Percentiles rank a stretch among this genome's conserved stretches.
Conservation (phyloP, 2,329 filamentous ascomycete species). For the Rugonectria rugulosa region DNA sequence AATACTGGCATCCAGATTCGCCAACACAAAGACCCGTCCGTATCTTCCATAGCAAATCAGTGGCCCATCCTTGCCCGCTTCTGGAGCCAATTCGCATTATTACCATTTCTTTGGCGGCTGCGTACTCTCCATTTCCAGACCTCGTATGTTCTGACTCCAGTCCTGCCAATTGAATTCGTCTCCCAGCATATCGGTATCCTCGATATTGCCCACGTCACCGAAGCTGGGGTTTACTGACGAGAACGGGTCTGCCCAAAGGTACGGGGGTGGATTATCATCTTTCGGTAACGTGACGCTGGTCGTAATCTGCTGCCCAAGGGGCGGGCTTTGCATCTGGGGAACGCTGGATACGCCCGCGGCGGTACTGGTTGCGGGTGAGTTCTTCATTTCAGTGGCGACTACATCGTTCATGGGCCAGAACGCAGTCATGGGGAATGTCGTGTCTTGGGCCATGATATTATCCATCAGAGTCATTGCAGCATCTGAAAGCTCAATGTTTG, state of each 20-base stretch:
- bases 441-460: constrained; percentile 27
- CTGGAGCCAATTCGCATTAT: not conserved
- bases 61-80: constrained; percentile 4
- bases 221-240: constrained; percentile 40
- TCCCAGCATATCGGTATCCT: constrained; percentile 51
- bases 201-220: constrained; percentile 34
- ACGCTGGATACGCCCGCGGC: not conserved
- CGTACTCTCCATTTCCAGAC: constrained; percentile 45
- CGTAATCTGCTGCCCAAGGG: constrained; percentile 21
- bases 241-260: constrained; percentile 51
- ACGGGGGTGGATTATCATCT: constrained; percentile 49
- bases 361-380: constrained; percentile 5
- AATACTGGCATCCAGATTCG: not conserved
- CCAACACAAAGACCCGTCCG: constrained; percentile 4
- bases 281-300: constrained; percentile 34
- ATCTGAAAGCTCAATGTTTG: constrained; percentile 38
- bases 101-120: constrained; percentile 35
- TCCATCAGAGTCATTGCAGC: constrained; percentile 41
- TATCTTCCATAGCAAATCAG: not conserved
- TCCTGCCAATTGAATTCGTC: constrained; percentile 58
- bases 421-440: constrained; percentile 23
- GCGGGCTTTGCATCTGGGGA: constrained; percentile 23
- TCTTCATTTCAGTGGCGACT: constrained; percentile 29
- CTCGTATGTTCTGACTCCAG: constrained; percentile 54
- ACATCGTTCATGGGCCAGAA: constrained; percentile 37